A percentile compares a stretch with the other conserved stretches of the same genome.
These are phyloP conservation scores for Wakefieldia striispora DNA, from an alignment of 768 basidiomycete species.

Conservation along the genomic window DNA sequence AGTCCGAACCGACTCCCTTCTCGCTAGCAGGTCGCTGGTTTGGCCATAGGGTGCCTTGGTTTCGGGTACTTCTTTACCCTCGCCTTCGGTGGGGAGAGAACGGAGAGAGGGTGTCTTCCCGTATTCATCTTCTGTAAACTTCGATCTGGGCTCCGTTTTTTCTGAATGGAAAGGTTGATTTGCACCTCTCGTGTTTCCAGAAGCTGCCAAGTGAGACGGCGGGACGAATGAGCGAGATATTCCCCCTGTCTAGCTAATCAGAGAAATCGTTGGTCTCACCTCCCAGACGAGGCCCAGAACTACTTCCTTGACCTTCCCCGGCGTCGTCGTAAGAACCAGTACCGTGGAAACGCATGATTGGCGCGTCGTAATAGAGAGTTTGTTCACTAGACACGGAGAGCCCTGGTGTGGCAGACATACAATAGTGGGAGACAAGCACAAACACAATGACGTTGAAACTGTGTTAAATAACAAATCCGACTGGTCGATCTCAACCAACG, in stretches of 20 bases:
- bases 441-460: not conserved
- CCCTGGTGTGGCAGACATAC: conserved; percentile 15
- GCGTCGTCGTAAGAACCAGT: not conserved
- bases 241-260: not conserved
- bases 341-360: conserved; percentile 27
- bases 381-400: conserved; percentile 32
- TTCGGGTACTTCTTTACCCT: conserved; percentile 1
- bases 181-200: not conserved
- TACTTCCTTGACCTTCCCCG: not conserved
- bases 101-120: conserved; percentile 15
- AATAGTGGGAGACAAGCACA: not conserved
- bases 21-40: conserved; percentile 4
- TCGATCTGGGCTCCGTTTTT: not conserved
- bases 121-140: not conserved
- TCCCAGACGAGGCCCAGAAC: not conserved
- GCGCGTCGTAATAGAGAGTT: conserved; percentile 47
- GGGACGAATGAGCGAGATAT: not conserved
- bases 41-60: not conserved
- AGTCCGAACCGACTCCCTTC: conserved; percentile 24
- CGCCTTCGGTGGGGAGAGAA: conserved; percentile 23
- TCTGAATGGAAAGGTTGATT: not conserved
- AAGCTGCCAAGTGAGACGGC: not conserved
- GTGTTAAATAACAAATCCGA: conserved; percentile 25
- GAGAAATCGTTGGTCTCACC: conserved; percentile 1
- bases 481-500: conserved; percentile 1